Percentiles rank a stretch among this genome's conserved stretches.
Conservation (phyloP, 73 alveolate species). For the Paramecium caudatum region DNA sequence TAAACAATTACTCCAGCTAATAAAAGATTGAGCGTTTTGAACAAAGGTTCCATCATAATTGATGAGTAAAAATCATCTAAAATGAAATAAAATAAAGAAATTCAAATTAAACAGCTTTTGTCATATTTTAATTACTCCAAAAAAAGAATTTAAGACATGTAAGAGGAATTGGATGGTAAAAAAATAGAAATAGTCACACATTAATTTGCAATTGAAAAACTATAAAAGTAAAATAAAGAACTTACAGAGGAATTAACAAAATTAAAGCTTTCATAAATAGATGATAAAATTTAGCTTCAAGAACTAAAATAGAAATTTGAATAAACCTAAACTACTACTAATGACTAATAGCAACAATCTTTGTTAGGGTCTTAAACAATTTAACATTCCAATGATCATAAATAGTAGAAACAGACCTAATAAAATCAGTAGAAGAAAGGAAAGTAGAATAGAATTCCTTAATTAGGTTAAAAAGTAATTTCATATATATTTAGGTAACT, state of each 20-base stretch:
- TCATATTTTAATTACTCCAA: constrained; percentile 25
- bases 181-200: background rate
- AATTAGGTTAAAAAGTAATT: constrained; percentile 52
- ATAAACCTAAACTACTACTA: background rate
- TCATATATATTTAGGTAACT: background rate
- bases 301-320: background rate
- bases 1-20: too few species aligned
- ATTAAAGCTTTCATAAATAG: background rate
- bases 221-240: background rate
- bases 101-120: background rate
- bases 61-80: background rate
- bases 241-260: background rate
- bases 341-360: background rate
- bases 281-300: constrained; percentile 3
- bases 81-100: background rate
- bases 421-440: background rate
- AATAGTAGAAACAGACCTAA: background rate
- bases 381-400: background rate
- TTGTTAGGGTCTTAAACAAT: background rate
- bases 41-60: background rate
- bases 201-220: background rate
- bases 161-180: background rate
- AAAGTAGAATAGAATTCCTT: constrained; percentile 22
- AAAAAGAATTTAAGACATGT: background rate
- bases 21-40: too few species aligned